These are phyloP conservation scores for Epichloe gansuensis DNA, from an alignment of 2,329 filamentous ascomycete genomes.

Conservation along the genomic window DNA sequence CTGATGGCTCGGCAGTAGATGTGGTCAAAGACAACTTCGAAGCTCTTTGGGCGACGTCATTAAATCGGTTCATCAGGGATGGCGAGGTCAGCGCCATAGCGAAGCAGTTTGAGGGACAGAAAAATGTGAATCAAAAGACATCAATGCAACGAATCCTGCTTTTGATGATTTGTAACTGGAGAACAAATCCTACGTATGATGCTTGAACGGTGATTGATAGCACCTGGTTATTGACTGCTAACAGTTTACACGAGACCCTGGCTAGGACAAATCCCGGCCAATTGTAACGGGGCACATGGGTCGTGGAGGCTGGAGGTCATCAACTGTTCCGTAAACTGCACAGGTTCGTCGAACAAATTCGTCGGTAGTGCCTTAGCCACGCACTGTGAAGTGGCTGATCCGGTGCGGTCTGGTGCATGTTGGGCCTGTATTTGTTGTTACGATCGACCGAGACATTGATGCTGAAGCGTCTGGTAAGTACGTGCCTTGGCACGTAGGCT, in stretches of 20 bases:
- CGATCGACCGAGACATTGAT: neutral
- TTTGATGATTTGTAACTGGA: neutral
- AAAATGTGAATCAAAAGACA: neutral
- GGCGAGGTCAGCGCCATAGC: constrained; percentile 11
- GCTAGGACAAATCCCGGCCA: neutral
- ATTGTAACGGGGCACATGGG: neutral
- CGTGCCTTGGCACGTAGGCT: neutral
- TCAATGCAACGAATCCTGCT: neutral
- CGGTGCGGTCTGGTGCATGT: neutral
- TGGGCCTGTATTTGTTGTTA: too few relatives aligned
- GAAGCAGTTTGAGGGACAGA: neutral
- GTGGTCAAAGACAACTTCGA: constrained; percentile 16
- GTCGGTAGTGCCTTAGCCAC: neutral
- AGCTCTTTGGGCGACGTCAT: constrained; percentile 12
- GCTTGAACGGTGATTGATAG: neutral
- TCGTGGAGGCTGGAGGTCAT: too few relatives aligned
- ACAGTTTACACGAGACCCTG: neutral
- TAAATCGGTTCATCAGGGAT: constrained; percentile 16
- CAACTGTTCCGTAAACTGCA: too few relatives aligned
- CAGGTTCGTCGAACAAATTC: too few relatives aligned
- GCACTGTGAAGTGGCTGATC: neutral
- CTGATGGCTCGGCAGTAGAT: constrained; percentile 13
- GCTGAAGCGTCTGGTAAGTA: neutral
- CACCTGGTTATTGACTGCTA: neutral
- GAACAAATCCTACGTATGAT: neutral